phyloP scores from a whole-genome alignment of 345 rosid species.

The Citrus hindsii region DNA sequence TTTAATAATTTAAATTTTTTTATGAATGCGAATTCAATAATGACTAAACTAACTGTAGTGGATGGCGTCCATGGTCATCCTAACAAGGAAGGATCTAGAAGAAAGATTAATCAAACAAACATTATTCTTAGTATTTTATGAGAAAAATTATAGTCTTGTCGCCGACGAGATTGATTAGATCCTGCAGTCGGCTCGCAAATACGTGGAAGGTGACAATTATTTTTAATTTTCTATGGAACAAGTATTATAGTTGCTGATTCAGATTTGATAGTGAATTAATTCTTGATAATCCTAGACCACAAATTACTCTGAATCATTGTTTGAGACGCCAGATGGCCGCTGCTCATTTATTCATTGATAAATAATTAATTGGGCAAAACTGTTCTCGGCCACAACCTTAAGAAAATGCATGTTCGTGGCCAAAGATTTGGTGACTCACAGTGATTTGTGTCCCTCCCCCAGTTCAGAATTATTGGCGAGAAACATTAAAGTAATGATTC shows the following conservation, averaged over 20 bases:
- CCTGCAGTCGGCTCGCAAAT: neutral
- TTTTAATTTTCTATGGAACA: neutral
- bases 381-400: constrained; percentile 17
- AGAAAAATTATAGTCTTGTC: neutral
- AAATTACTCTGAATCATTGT: neutral
- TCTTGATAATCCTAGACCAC: neutral
- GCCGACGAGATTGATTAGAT: neutral
- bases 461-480: constrained; percentile 5
- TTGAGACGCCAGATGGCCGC: neutral
- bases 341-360: neutral
- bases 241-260: constrained; percentile 20
- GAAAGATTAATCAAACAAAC: neutral
- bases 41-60: too few relatives aligned
- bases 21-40: too few relatives aligned
- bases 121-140: neutral
- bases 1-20: too few relatives aligned
- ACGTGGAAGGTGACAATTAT: neutral
- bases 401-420: neutral
- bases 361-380: neutral
- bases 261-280: constrained; percentile 5
- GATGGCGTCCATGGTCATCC: too few relatives aligned
- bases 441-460: neutral
- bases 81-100: neutral
- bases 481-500: constrained; percentile 1
- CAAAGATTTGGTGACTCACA: neutral